Evolutionary conservation across 352 stramenopile species (phyloP).

Genomic region (Pythium brassicae): DNA sequence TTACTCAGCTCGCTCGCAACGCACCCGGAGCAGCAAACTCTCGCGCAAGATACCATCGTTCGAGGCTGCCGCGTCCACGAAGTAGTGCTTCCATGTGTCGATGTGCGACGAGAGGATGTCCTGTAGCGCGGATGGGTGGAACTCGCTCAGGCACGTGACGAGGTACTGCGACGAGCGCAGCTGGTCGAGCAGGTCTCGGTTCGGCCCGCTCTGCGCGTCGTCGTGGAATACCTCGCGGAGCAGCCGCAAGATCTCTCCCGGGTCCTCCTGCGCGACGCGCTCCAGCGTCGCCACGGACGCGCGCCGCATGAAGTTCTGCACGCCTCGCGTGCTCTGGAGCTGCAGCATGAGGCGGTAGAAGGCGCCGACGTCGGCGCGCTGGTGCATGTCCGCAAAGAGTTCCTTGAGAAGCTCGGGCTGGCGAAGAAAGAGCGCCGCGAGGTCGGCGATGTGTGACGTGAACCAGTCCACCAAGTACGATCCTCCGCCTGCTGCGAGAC

Average conservation of each 20-base stretch:
- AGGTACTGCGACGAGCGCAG: slow-evolving; percentile 51
- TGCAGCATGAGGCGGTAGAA: slow-evolving; percentile 70
- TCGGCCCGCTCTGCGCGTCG: slow-evolving; percentile 18
- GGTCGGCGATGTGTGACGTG: slow-evolving; percentile 39
- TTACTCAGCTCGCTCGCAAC: not conserved
- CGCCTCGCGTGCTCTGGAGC: slow-evolving; percentile 47
- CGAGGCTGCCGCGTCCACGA: slow-evolving; percentile 48
- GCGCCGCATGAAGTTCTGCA: slow-evolving; percentile 56
- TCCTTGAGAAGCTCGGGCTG: slow-evolving; percentile 52
- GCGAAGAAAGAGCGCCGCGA: slow-evolving; percentile 46
- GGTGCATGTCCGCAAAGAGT: slow-evolving; percentile 64
- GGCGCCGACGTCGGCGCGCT: slow-evolving; percentile 31
- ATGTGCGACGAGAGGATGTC: slow-evolving; percentile 62
- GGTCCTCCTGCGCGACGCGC: slow-evolving; percentile 54
- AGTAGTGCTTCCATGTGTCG: slow-evolving; percentile 60
- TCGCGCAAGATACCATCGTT: slow-evolving; percentile 57
- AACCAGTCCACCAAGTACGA: slow-evolving; percentile 59
- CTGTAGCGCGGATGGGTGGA: slow-evolving; percentile 54
- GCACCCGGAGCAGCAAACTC: slow-evolving; percentile 37
- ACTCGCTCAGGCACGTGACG: slow-evolving; percentile 50
- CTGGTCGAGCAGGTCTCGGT: slow-evolving; percentile 48
- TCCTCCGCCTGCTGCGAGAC: slow-evolving; percentile 6
- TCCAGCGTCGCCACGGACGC: slow-evolving; percentile 48
- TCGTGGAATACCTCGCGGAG: slow-evolving; percentile 52
- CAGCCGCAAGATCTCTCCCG: slow-evolving; percentile 36